These are phyloP conservation scores for Primulina tabacum DNA, from an alignment of 257 asterid species.

Conservation along the genomic window DNA sequence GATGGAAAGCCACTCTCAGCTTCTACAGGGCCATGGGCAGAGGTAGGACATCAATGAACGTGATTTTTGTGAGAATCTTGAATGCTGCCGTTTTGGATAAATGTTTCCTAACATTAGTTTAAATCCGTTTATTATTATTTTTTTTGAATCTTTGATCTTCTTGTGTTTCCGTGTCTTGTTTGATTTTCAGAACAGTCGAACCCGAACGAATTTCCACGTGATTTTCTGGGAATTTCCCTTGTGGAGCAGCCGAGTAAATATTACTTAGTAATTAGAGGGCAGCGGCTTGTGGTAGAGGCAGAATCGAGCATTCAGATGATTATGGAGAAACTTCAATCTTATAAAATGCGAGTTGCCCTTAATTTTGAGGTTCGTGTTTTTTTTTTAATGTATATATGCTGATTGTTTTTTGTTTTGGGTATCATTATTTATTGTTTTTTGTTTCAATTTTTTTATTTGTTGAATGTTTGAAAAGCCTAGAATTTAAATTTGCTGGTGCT, in stretches of 20 bases:
- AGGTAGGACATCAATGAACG: conserved; percentile 25
- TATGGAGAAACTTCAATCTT: conserved; percentile 93
- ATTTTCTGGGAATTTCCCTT: conserved; percentile 77
- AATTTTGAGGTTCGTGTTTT: conserved; percentile 68
- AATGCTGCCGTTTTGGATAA: neutral
- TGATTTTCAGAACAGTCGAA: conserved; percentile 46
- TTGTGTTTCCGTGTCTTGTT: neutral
- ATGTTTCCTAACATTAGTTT: neutral
- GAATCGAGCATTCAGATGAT: conserved; percentile 72
- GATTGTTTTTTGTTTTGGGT: neutral
- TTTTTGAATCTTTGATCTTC: conserved; percentile 4
- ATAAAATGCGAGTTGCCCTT: conserved; percentile 80
- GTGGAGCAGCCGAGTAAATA: conserved; percentile 77
- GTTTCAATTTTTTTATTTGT: neutral
- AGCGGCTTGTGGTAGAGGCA: conserved; percentile 75
- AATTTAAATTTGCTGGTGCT: conserved; percentile 7
- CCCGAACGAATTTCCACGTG: conserved; percentile 68
- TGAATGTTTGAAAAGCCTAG: neutral
- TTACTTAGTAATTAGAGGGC: conserved; percentile 70
- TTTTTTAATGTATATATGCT: conserved; percentile 6
- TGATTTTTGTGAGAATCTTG: neutral
- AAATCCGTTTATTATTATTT: neutral
- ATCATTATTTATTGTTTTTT: neutral
- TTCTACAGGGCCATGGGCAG: conserved; percentile 45
- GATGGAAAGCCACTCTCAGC: conserved; percentile 53